phyloP scores from a whole-genome alignment of 257 asterid species.

The Solanum sejunctum region DNA sequence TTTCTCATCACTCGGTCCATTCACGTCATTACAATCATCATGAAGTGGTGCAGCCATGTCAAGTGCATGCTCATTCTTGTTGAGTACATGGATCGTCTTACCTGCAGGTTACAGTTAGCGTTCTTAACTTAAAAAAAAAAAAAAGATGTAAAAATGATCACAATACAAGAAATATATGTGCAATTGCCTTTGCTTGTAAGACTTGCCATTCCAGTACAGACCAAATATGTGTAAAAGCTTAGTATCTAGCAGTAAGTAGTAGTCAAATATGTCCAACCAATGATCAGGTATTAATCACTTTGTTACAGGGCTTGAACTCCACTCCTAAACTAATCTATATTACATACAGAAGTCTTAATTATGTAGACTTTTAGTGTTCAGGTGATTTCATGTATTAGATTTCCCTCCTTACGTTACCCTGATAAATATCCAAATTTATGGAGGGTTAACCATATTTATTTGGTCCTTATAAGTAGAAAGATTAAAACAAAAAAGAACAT shows the following conservation, averaged over 20 bases:
- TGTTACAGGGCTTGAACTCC: background rate
- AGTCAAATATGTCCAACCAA: background rate
- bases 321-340: background rate
- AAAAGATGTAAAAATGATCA: background rate
- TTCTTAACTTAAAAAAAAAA: background rate
- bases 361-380: background rate
- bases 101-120: slow-evolving; percentile 34
- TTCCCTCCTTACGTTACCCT: background rate
- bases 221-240: background rate
- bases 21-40: slow-evolving; percentile 29
- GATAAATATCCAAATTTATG: background rate
- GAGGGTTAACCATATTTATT: background rate
- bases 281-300: background rate
- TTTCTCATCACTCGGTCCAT: slow-evolving; percentile 35
- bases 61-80: slow-evolving; percentile 92
- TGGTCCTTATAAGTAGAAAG: background rate
- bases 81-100: slow-evolving; percentile 82
- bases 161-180: background rate
- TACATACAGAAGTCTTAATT: background rate
- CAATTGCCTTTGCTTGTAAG: background rate
- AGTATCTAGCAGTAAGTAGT: background rate
- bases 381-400: background rate
- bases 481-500: background rate
- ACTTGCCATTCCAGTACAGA: background rate
- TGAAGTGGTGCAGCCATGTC: slow-evolving; percentile 87